These are phyloP conservation scores for Cercospora berteroae DNA, from an alignment of 2,329 filamentous ascomycete species.

Conservation along the genomic window DNA sequence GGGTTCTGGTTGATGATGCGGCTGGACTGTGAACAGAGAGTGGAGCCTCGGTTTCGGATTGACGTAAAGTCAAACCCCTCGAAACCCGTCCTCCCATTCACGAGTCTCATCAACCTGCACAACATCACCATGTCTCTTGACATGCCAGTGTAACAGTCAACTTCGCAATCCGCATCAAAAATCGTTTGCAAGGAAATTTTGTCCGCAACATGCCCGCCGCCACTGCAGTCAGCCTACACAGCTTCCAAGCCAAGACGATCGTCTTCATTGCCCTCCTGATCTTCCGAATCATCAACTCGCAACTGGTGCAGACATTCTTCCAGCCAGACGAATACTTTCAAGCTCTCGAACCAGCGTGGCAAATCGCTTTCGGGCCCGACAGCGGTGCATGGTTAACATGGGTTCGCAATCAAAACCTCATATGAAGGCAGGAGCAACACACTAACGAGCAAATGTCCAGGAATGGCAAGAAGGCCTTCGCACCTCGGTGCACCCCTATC, in stretches of 20 bases:
- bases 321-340: conserved; percentile 99
- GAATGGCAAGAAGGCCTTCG: conserved; percentile 89
- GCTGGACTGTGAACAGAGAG: neutral
- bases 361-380: conserved; percentile 71
- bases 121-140: neutral
- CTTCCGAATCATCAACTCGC: conserved; percentile 76
- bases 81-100: neutral
- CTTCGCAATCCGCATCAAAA: neutral
- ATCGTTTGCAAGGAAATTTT: neutral
- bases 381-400: conserved; percentile 93
- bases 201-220: neutral
- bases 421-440: conserved; percentile 1
- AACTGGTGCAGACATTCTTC: conserved; percentile 84
- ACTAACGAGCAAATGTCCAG: conserved; percentile 47
- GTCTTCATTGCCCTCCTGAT: conserved; percentile 50
- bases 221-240: neutral
- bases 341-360: conserved; percentile 90
- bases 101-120: neutral
- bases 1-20: neutral
- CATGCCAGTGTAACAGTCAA: neutral
- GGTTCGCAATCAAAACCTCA: conserved; percentile 53
- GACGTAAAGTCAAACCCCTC: neutral
- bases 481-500: conserved; percentile 83
- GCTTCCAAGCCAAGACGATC: conserved; percentile 1
- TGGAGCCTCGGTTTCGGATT: conserved; percentile 3